Evolutionary conservation across 257 asterid genomes (phyloP).

Genomic region (Solanum paucissectum): DNA sequence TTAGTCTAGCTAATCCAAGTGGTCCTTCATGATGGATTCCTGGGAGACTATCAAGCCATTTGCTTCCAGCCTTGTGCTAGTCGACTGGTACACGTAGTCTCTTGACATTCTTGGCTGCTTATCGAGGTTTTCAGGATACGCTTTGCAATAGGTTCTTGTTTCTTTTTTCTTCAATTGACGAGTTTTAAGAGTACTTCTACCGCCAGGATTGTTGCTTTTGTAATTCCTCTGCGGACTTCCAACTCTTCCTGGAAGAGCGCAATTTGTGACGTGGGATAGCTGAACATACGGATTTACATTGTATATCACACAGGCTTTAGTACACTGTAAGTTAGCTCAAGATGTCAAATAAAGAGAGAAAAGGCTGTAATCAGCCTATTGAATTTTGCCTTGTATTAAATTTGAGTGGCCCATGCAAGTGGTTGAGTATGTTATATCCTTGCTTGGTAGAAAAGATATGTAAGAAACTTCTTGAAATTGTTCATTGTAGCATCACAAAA

Average conservation of each 20-base stretch:
- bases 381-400: not conserved
- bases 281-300: not conserved
- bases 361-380: not conserved
- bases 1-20: not conserved
- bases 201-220: not conserved
- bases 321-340: not conserved
- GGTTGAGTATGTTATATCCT: not conserved
- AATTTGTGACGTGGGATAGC: not conserved
- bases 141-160: not conserved
- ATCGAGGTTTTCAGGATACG: not conserved
- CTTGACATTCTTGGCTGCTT: not conserved
- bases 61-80: not conserved
- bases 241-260: not conserved
- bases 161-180: not conserved
- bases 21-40: not conserved
- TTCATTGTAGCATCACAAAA: not conserved
- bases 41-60: not conserved
- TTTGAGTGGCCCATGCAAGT: not conserved
- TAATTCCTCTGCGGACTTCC: not conserved
- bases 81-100: not conserved
- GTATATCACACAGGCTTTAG: not conserved
- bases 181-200: not conserved
- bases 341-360: not conserved
- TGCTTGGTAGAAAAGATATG: not conserved
- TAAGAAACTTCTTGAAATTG: not conserved